These are phyloP conservation scores for Penicillium hesseltinei DNA, from an alignment of 2,329 filamentous ascomycete genomes.

Conservation along the genomic window DNA sequence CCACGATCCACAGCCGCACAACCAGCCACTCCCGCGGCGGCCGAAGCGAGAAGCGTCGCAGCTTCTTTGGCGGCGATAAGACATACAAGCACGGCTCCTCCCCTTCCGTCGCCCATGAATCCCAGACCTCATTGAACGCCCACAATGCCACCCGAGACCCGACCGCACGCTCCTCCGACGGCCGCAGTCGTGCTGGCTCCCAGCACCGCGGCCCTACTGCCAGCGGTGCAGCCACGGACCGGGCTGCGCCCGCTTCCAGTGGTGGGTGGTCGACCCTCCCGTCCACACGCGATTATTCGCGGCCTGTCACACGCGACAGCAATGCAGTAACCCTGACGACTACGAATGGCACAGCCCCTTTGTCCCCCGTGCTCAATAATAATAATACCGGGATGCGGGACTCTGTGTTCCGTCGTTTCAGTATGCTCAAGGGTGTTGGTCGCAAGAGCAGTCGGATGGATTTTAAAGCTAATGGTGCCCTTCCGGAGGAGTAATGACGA, in stretches of 20 bases:
- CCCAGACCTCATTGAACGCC: slow-evolving; percentile 20
- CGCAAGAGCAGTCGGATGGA: slow-evolving; percentile 63
- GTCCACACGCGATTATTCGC: slow-evolving; percentile 34
- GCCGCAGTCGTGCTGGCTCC: slow-evolving; percentile 30
- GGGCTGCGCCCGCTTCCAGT: slow-evolving; percentile 24
- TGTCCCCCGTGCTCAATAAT: slow-evolving; percentile 37
- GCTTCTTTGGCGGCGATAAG: slow-evolving; percentile 40
- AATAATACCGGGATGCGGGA: slow-evolving; percentile 46
- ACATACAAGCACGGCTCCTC: slow-evolving; percentile 34
- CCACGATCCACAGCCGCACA: slow-evolving; percentile 38
- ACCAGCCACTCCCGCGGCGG: slow-evolving; percentile 37
- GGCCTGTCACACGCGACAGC: slow-evolving; percentile 34
- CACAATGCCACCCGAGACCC: slow-evolving; percentile 31
- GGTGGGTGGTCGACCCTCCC: slow-evolving; percentile 37
- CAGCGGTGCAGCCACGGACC: slow-evolving; percentile 21
- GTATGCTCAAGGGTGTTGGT: slow-evolving; percentile 68
- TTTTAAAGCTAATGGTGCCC: slow-evolving; percentile 35
- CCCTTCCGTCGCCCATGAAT: slow-evolving; percentile 32
- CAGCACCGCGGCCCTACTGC: slow-evolving; percentile 24
- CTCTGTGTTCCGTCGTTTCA: slow-evolving; percentile 74
- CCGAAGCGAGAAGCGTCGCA: slow-evolving; percentile 40
- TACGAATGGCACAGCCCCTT: slow-evolving; percentile 17
- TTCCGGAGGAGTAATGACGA: slow-evolving; percentile 38
- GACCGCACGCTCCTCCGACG: slow-evolving; percentile 28
- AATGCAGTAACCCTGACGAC: slow-evolving; percentile 16